These are phyloP conservation scores for Boletellus sp. DNA, from an alignment of 768 basidiomycete species.

Conservation along the genomic window DNA sequence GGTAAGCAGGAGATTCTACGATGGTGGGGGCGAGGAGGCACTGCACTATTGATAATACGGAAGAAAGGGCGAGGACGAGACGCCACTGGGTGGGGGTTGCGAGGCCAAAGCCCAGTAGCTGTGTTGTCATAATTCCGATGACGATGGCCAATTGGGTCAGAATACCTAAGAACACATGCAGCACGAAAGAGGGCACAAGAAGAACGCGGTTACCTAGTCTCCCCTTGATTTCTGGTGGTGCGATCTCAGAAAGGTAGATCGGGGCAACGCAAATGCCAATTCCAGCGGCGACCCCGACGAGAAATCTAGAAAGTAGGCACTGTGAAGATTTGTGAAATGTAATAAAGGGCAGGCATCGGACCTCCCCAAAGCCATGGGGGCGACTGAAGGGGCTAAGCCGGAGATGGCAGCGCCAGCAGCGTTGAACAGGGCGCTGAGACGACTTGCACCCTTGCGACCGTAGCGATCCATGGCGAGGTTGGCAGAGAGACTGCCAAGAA, in stretches of 20 bases:
- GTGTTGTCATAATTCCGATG: constrained; percentile 82
- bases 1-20: constrained; percentile 71
- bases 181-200: not conserved
- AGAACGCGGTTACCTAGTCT: constrained; percentile 53
- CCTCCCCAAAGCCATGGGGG: constrained; percentile 63
- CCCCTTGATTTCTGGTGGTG: constrained; percentile 72
- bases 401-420: constrained; percentile 63
- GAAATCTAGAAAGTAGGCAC: constrained; percentile 38
- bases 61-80: constrained; percentile 62
- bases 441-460: constrained; percentile 68
- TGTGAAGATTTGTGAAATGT: not conserved
- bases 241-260: constrained; percentile 81
- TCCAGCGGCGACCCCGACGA: constrained; percentile 70
- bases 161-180: constrained; percentile 47
- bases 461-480: constrained; percentile 65
- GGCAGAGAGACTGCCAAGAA: constrained; percentile 69
- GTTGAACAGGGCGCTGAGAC: constrained; percentile 53
- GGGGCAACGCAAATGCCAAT: constrained; percentile 78
- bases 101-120: constrained; percentile 66
- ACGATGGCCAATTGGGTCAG: constrained; percentile 82
- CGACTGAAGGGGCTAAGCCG: constrained; percentile 55
- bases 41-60: constrained; percentile 52
- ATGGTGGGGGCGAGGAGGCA: constrained; percentile 50
- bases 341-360: constrained; percentile 26
- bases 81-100: constrained; percentile 72